A percentile compares a stretch with the other conserved stretches of the same genome.
Conservation (phyloP, 331 rosid species). For the Cydonia oblonga region DNA sequence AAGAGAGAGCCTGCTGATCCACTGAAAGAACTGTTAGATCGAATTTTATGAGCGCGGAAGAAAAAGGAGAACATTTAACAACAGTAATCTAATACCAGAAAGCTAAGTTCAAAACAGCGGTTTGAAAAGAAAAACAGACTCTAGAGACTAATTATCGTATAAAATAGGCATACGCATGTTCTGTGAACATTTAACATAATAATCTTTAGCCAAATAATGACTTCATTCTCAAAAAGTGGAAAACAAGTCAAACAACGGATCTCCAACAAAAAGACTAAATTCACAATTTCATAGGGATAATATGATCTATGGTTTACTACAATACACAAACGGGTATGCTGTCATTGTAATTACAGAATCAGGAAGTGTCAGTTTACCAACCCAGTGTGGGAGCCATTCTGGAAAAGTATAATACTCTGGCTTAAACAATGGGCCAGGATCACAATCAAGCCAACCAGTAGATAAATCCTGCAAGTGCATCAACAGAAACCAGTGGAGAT, state of each 20-base stretch:
- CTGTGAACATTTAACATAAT: neutral
- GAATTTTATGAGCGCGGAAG: neutral
- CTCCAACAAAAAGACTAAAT: neutral
- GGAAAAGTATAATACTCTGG: constrained; percentile 49
- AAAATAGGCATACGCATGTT: neutral
- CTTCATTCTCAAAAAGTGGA: neutral
- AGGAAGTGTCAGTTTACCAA: constrained; percentile 22
- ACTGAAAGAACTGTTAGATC: neutral
- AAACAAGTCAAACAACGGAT: neutral
- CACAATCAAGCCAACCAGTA: constrained; percentile 89
- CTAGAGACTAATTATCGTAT: neutral
- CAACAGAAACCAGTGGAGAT: constrained; percentile 9
- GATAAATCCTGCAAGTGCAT: constrained; percentile 69
- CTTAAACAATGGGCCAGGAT: constrained; percentile 80
- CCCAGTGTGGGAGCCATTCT: constrained; percentile 73
- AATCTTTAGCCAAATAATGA: neutral
- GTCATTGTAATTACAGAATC: neutral
- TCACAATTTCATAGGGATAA: neutral
- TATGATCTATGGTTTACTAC: neutral
- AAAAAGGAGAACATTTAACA: neutral
- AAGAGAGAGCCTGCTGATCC: neutral
- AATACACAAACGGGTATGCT: neutral
- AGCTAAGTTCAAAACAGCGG: neutral
- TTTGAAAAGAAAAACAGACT: too few species aligned
- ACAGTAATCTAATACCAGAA: neutral